Conservation (phyloP, 495 filamentous ascomycete genomes). For the Pseudomonodictys pantanalensis region DNA sequence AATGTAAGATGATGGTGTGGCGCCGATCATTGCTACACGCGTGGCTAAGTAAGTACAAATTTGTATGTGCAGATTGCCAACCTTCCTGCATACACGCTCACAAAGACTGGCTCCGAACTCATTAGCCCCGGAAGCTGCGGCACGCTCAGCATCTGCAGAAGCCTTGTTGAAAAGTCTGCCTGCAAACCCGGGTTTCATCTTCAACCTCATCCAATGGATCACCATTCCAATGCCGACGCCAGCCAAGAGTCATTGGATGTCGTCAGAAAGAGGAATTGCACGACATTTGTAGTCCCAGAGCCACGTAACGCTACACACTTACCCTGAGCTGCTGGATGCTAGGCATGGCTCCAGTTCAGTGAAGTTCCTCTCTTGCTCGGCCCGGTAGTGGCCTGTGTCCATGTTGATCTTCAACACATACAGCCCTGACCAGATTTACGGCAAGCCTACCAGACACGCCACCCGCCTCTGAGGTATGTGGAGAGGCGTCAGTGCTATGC, state of each 20-base stretch:
- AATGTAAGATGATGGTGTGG: slow-evolving; percentile 6
- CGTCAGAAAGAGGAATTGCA: neutral
- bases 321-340: neutral
- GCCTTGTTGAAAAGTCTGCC: neutral
- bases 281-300: neutral
- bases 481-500: neutral
- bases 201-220: slow-evolving; percentile 1
- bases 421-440: neutral
- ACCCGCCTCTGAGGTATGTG: slow-evolving; percentile 17
- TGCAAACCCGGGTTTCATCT: slow-evolving; percentile 8
- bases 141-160: slow-evolving; percentile 1
- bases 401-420: neutral
- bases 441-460: neutral
- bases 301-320: neutral
- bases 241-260: neutral
- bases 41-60: neutral
- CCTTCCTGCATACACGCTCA: neutral
- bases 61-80: slow-evolving; percentile 6
- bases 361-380: neutral
- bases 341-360: neutral
- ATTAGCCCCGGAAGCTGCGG: slow-evolving; percentile 10
- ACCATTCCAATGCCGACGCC: neutral
- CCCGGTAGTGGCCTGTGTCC: neutral
- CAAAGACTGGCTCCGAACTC: neutral
- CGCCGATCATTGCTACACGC: slow-evolving; percentile 21